phyloP scores from a whole-genome alignment of 306 rosid species.

The Cucurbita argyrosperma region DNA sequence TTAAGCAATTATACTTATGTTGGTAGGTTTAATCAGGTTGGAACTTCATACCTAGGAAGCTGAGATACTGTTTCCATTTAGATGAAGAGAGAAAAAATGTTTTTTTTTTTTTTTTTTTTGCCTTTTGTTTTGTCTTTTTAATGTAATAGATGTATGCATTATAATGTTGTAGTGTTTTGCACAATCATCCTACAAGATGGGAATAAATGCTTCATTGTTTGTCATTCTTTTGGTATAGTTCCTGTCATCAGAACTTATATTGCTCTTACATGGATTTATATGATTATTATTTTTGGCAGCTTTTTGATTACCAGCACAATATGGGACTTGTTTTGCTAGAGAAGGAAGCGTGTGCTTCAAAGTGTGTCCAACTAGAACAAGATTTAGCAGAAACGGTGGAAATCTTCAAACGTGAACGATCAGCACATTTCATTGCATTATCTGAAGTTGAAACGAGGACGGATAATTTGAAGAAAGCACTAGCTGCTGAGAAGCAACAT shows the following conservation, averaged over 20 bases:
- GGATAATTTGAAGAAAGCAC: constrained; percentile 51
- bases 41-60: too few species aligned
- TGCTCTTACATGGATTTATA: not conserved
- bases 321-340: constrained; percentile 86
- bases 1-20: too few species aligned
- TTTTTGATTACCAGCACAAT: constrained; percentile 74
- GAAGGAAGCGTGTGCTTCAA: constrained; percentile 58
- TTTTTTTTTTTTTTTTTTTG: too few species aligned
- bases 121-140: not conserved
- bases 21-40: too few species aligned
- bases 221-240: not conserved
- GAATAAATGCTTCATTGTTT: not conserved
- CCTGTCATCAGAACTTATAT: not conserved
- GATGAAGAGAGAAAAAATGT: too few species aligned
- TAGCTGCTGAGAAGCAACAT: constrained; percentile 53
- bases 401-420: constrained; percentile 69
- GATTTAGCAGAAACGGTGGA: constrained; percentile 56
- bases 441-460: constrained; percentile 61
- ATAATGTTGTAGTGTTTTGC: not conserved
- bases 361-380: constrained; percentile 41
- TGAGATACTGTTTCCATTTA: too few species aligned
- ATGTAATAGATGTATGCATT: not conserved
- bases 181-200: not conserved
- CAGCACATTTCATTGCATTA: constrained; percentile 56
- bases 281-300: constrained; percentile 27